A percentile compares a stretch with the other conserved stretches of the same genome.
Conservation (phyloP, 768 basidiomycete species). For the Tricholoma sp. region DNA sequence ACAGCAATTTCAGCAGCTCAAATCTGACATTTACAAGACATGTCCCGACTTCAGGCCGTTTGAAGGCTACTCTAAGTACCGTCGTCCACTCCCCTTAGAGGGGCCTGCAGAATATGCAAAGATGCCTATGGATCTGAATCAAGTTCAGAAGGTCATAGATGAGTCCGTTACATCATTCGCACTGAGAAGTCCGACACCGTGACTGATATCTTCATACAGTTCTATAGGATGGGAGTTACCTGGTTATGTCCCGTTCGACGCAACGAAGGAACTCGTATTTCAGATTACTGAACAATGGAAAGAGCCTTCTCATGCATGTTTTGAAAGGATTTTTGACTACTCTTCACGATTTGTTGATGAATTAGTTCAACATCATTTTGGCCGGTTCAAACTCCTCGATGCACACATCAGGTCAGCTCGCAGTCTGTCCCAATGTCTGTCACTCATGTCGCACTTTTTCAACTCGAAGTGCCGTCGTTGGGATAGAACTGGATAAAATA, state of each 20-base stretch:
- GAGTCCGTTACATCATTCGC: conserved; percentile 15
- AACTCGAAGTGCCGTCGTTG: neutral
- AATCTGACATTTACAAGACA: conserved; percentile 24
- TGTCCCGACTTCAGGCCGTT: conserved; percentile 32
- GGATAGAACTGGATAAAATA: neutral
- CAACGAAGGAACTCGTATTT: conserved; percentile 22
- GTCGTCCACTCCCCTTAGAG: conserved; percentile 25
- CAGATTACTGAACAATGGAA: conserved; percentile 24
- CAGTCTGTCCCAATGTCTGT: neutral
- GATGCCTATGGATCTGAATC: conserved; percentile 8
- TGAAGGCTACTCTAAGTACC: conserved; percentile 15
- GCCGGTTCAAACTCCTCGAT: conserved; percentile 23
- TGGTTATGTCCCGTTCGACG: conserved; percentile 30
- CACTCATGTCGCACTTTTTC: neutral
- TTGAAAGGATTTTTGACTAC: conserved; percentile 17
- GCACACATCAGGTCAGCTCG: conserved; percentile 20
- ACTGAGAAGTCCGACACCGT: neutral
- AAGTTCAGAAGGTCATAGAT: conserved; percentile 24
- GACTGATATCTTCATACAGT: conserved; percentile 17
- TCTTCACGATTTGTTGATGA: conserved; percentile 12
- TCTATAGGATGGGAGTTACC: conserved; percentile 35
- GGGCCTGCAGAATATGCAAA: neutral
- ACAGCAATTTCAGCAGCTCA: conserved; percentile 21
- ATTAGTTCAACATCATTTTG: conserved; percentile 22
- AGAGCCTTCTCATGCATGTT: conserved; percentile 22